Percentiles rank a stretch among this genome's conserved stretches.
phyloP scores from a whole-genome alignment of 352 stramenopile genomes.

The Pythium dissimile region DNA sequence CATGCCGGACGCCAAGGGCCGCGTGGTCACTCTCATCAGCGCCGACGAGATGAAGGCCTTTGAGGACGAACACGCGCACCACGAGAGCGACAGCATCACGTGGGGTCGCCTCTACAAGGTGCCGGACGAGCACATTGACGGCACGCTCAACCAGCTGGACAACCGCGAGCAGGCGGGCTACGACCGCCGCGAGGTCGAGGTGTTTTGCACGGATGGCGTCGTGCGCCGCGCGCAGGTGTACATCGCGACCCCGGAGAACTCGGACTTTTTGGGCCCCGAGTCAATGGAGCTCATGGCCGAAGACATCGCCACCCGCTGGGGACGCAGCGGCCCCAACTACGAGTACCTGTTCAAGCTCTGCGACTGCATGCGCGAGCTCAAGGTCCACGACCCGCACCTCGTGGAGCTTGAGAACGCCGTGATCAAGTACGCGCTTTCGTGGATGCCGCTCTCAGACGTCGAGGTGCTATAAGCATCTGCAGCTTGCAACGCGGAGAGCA shows the following conservation, averaged over 20 bases:
- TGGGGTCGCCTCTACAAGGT: slow-evolving; percentile 89
- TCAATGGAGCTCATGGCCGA: slow-evolving; percentile 72
- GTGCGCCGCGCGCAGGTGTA: slow-evolving; percentile 76
- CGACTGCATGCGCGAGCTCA: slow-evolving; percentile 70
- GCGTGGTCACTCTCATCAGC: slow-evolving; percentile 87
- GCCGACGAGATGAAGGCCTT: slow-evolving; percentile 70
- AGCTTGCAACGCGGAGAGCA: too few relatives aligned
- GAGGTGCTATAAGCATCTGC: too few relatives aligned
- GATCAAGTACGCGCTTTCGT: slow-evolving; percentile 44
- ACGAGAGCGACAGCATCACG: slow-evolving; percentile 60
- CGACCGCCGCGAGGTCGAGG: slow-evolving; percentile 69
- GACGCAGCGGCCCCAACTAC: slow-evolving; percentile 75
- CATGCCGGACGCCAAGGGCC: slow-evolving; percentile 64
- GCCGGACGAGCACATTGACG: slow-evolving; percentile 65
- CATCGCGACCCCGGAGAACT: slow-evolving; percentile 79
- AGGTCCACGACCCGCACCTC: slow-evolving; percentile 74
- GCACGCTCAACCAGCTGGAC: slow-evolving; percentile 78
- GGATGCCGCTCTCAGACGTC: slow-evolving; percentile 22
- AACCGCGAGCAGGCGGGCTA: slow-evolving; percentile 85
- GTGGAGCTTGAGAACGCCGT: slow-evolving; percentile 66
- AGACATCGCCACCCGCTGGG: slow-evolving; percentile 67
- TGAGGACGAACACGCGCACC: slow-evolving; percentile 64
- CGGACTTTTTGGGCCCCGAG: slow-evolving; percentile 76
- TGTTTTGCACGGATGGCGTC: slow-evolving; percentile 68
- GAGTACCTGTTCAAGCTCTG: slow-evolving; percentile 85